These are phyloP conservation scores for Mycena leptocephala DNA, from an alignment of 768 basidiomycete species.

Conservation along the genomic window DNA sequence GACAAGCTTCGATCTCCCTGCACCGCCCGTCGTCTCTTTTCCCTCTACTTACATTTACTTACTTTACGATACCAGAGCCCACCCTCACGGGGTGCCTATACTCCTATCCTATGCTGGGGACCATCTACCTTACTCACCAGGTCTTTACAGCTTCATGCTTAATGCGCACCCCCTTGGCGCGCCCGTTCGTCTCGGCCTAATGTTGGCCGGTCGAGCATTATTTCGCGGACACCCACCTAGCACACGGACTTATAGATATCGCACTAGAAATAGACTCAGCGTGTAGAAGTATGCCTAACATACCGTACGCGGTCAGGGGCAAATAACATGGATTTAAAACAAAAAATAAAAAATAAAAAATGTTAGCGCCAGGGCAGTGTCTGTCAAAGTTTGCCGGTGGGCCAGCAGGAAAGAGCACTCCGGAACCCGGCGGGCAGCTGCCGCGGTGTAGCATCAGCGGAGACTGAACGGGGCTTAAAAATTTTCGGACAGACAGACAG, in stretches of 20 bases:
- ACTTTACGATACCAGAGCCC: not conserved
- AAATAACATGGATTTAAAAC: constrained; percentile 9
- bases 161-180: not conserved
- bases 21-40: not conserved
- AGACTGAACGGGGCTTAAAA: too few relatives aligned
- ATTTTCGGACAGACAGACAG: too few relatives aligned
- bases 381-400: too few relatives aligned
- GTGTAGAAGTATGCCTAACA: constrained; percentile 9
- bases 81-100: not conserved
- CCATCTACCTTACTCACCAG: not conserved
- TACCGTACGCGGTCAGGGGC: not conserved
- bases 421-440: too few relatives aligned
- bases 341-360: constrained; percentile 5
- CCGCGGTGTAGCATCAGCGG: too few relatives aligned
- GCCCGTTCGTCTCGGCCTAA: not conserved
- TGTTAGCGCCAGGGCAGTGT: too few relatives aligned
- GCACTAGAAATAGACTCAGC: too few relatives aligned
- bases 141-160: not conserved
- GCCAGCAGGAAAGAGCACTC: too few relatives aligned
- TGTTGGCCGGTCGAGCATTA: not conserved
- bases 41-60: not conserved
- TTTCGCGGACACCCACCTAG: not conserved
- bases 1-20: not conserved
- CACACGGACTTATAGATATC: not conserved
- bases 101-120: not conserved